Evolutionary conservation across 768 basidiomycete species (phyloP).

Genomic region (Nevesoporus exiguus): DNA sequence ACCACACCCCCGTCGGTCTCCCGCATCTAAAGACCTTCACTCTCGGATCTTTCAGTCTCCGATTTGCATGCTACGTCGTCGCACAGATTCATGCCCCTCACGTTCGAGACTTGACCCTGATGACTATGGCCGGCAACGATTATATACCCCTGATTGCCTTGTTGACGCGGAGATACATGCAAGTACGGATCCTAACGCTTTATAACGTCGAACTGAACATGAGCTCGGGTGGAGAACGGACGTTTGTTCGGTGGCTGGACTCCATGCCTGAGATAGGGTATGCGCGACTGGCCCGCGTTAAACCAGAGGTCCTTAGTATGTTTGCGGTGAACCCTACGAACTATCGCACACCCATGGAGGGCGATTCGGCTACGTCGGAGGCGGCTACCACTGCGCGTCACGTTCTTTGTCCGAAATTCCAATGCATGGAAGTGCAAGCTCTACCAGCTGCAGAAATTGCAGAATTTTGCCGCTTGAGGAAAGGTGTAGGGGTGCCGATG

Average conservation of each 20-base stretch:
- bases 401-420: slow-evolving; percentile 44
- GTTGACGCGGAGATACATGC: slow-evolving; percentile 48
- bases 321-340: slow-evolving; percentile 43
- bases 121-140: slow-evolving; percentile 49
- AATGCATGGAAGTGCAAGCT: slow-evolving; percentile 45
- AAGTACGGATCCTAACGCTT: slow-evolving; percentile 53
- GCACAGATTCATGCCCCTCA: slow-evolving; percentile 54
- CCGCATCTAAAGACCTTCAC: slow-evolving; percentile 49
- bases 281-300: slow-evolving; percentile 47
- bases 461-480: slow-evolving; percentile 37
- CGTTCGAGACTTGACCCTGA: slow-evolving; percentile 54
- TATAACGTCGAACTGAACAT: slow-evolving; percentile 41
- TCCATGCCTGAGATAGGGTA: slow-evolving; percentile 56
- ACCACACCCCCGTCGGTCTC: slow-evolving; percentile 43
- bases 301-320: slow-evolving; percentile 41
- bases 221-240: slow-evolving; percentile 20
- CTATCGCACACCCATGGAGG: slow-evolving; percentile 14
- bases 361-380: neutral
- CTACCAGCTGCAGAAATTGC: slow-evolving; percentile 32
- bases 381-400: slow-evolving; percentile 6
- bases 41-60: slow-evolving; percentile 52
- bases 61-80: slow-evolving; percentile 46
- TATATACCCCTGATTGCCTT: slow-evolving; percentile 46
- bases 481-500: slow-evolving; percentile 41
- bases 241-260: slow-evolving; percentile 49